Evolutionary conservation across 1,139 yeast genomes (phyloP).

Genomic region (Candida sp.): DNA sequence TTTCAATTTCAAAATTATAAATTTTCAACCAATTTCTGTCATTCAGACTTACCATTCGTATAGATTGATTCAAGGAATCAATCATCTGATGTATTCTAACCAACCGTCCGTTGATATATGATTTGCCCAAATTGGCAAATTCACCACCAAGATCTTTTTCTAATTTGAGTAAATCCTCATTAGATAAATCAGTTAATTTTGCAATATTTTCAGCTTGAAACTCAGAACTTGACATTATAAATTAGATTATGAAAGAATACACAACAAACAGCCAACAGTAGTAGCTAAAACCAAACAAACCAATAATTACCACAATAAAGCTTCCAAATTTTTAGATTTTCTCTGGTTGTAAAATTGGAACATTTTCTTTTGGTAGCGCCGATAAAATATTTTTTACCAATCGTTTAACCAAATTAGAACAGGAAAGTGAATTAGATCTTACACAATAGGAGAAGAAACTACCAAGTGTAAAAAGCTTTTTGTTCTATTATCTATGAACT

Average conservation of each 20-base stretch:
- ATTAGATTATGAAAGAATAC: not conserved
- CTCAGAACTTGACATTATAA: not conserved
- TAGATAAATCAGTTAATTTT: constrained; percentile 15
- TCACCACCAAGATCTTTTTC: constrained; percentile 30
- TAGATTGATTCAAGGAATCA: constrained; percentile 21
- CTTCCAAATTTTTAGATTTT: not conserved
- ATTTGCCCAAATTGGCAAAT: constrained; percentile 24
- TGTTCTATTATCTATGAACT: too few species aligned
- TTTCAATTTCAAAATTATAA: constrained; percentile 30
- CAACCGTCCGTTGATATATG: constrained; percentile 29
- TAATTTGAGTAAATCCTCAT: constrained; percentile 25
- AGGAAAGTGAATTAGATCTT: too few species aligned
- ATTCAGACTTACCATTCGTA: constrained; percentile 23
- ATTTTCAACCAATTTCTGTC: constrained; percentile 35
- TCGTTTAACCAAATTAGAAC: too few species aligned
- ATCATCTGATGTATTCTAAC: constrained; percentile 29
- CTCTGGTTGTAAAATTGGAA: not conserved
- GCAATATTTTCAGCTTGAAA: not conserved
- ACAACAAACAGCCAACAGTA: not conserved
- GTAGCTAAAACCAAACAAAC: not conserved
- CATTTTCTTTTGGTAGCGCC: not conserved
- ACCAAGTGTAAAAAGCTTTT: too few species aligned
- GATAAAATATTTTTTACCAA: too few species aligned
- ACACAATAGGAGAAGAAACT: too few species aligned
- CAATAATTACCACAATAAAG: not conserved